Evolutionary conservation across 768 basidiomycete genomes (phyloP).

Genomic region (Amanita rimosa): DNA sequence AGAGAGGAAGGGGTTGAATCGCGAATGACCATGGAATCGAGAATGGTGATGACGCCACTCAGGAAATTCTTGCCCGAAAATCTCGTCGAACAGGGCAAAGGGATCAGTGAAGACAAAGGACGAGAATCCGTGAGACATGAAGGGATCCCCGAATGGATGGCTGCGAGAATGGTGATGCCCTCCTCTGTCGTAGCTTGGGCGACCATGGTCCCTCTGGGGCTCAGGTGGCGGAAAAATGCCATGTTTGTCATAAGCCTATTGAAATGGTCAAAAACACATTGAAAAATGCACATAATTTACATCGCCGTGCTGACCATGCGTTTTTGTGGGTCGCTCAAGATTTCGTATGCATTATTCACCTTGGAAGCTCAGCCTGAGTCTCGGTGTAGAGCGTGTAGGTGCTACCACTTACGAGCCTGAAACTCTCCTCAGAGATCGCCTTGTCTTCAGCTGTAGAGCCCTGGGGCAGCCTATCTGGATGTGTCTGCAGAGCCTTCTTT

Average conservation of each 20-base stretch:
- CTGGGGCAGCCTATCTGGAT: conserved; percentile 60
- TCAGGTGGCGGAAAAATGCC: conserved; percentile 67
- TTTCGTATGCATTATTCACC: conserved; percentile 74
- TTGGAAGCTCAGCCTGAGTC: conserved; percentile 16
- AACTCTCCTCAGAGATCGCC: conserved; percentile 44
- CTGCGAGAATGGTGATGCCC: conserved; percentile 14
- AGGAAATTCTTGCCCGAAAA: conserved; percentile 42
- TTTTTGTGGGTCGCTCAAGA: conserved; percentile 50
- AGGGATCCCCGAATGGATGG: conserved; percentile 29
- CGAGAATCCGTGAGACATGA: conserved; percentile 24
- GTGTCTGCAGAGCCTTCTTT: conserved; percentile 58
- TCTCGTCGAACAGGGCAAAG: conserved; percentile 60
- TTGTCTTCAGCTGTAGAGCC: conserved; percentile 50
- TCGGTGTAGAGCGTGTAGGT: neutral
- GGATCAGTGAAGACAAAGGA: conserved; percentile 58
- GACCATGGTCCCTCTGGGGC: conserved; percentile 16
- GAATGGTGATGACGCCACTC: conserved; percentile 19
- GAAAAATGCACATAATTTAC: neutral
- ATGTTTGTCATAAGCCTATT: conserved; percentile 54
- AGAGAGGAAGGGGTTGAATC: conserved; percentile 17
- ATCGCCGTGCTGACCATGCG: conserved; percentile 30
- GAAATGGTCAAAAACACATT: neutral
- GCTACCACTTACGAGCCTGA: conserved; percentile 21
- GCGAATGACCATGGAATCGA: conserved; percentile 4
- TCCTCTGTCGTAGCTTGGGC: conserved; percentile 10